Evolutionary conservation across 352 stramenopile species (phyloP).

Genomic region (Globisporangium radiosum): DNA sequence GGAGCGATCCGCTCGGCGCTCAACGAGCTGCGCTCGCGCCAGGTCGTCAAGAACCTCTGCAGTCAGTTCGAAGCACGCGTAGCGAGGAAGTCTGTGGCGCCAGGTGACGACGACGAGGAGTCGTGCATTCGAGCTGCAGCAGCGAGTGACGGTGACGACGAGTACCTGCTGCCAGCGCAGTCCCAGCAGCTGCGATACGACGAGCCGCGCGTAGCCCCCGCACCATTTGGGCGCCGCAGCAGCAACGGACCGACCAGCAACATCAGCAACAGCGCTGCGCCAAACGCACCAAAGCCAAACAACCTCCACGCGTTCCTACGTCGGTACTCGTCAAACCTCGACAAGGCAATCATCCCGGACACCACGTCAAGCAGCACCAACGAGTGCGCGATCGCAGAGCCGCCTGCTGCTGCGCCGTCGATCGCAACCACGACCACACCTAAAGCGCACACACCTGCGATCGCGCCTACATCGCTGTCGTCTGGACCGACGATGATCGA

Average conservation of each 20-base stretch:
- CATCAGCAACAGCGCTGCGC: constrained; percentile 8
- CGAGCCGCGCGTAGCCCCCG: not conserved
- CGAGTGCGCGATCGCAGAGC: not conserved
- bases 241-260: not conserved
- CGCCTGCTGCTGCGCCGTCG: too few species aligned
- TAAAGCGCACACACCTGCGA: not conserved
- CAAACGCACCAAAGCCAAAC: constrained; percentile 27
- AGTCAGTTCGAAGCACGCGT: constrained; percentile 36
- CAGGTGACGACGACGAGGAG: constrained; percentile 13
- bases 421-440: not conserved
- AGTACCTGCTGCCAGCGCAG: constrained; percentile 11
- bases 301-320: constrained; percentile 64
- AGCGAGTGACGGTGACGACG: constrained; percentile 10
- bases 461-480: not conserved
- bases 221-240: constrained; percentile 4
- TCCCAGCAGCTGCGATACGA: constrained; percentile 10
- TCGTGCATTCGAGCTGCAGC: constrained; percentile 1
- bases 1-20: constrained; percentile 38
- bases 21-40: constrained; percentile 40
- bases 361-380: not conserved
- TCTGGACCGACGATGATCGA: not conserved
- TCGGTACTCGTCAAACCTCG: constrained; percentile 60
- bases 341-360: constrained; percentile 18
- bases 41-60: constrained; percentile 46
- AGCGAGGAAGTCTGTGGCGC: constrained; percentile 9